These are phyloP conservation scores for Neolentinus lepideus DNA, from an alignment of 1,284 basidiomycete species.

Conservation along the genomic window DNA sequence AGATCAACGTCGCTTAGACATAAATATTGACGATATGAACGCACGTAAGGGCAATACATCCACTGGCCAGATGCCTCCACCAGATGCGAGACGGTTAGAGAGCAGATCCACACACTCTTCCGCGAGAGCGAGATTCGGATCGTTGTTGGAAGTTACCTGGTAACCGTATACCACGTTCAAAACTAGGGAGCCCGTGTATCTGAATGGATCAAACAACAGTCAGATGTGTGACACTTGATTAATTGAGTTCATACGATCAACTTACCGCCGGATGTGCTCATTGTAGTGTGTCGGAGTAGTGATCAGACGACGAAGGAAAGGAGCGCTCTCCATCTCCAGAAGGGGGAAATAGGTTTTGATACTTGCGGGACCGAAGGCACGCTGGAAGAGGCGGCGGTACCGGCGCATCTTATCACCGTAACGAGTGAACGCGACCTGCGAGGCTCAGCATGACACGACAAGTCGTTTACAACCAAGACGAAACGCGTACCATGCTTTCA, in stretches of 20 bases:
- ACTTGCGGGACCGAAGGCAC: slow-evolving; percentile 44
- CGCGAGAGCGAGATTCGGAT: slow-evolving; percentile 13
- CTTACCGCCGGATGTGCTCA: slow-evolving; percentile 13
- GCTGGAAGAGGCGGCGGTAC: slow-evolving; percentile 57
- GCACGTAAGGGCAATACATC: slow-evolving; percentile 16
- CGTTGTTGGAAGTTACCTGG: slow-evolving; percentile 8
- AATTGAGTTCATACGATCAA: slow-evolving; percentile 1
- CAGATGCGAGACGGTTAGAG: slow-evolving; percentile 6
- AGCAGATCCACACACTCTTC: slow-evolving; percentile 14
- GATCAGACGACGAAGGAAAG: slow-evolving; percentile 12
- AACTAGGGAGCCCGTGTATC: slow-evolving; percentile 13
- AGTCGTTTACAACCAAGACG: not conserved
- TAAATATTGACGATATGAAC: not conserved
- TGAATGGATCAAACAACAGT: not conserved
- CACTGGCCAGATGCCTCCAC: slow-evolving; percentile 7
- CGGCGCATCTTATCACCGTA: slow-evolving; percentile 58
- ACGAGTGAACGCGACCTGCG: slow-evolving; percentile 56
- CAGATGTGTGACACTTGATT: not conserved
- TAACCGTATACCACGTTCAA: slow-evolving; percentile 13
- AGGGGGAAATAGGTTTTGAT: slow-evolving; percentile 54
- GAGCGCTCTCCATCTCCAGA: slow-evolving; percentile 28
- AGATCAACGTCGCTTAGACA: not conserved
- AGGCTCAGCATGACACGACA: not conserved
- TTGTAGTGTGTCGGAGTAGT: slow-evolving; percentile 12
- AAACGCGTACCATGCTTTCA: not conserved